Evolutionary conservation across 352 stramenopile species (phyloP), one percentile per base, ranked within the genome.

Genomic region (Phytophthora agathidicida): DNA sequence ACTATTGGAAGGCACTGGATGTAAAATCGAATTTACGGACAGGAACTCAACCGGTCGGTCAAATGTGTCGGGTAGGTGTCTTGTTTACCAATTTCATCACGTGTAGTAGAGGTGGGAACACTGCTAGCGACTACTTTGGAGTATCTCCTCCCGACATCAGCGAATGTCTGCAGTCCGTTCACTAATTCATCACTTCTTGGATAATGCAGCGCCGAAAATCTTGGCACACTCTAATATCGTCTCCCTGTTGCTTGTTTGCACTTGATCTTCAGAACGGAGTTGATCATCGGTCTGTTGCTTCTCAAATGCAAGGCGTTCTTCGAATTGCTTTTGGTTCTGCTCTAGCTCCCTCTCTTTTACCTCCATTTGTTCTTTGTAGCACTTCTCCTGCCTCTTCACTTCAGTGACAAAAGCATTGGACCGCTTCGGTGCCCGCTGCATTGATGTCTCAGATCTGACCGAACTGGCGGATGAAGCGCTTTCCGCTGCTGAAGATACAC

Each of bases 171-270:
- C 26, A 14, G 22, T 9, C 13, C 3, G 7, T 16, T 32, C n/a
- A n/a, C n/a, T n/a, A n/a, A n/a, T n/a, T n/a, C n/a, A 46, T 14
- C n/a, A 16, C 1, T 26, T 26, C 20, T 46, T 33, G n/a, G 23
- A n/a, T 8, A n/a, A 20, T 5, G 38, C 24, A 32, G 22, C 23
- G 7, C 38, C 20, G 22, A 46, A 46, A 11, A n/a, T 26, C 20
- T 46, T 46, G n/a, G n/a, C 38, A 13, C 38, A 46, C 23, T 46
- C 11, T 13, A 46, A 23, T 33, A 46, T 46, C 10, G 32, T 11
- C 1, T 46, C 38, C 5, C 20, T 9, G 17, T 46, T 46, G 38
- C 38, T 46, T 32, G 38, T 14, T 16, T 33, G 23, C 19, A 46
- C 0, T 10, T 23, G 38, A 20, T 32, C 22, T n/a, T 46, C 38